Conservation (phyloP, 2,329 filamentous ascomycete genomes). For the Pyrenophora graminea region DNA sequence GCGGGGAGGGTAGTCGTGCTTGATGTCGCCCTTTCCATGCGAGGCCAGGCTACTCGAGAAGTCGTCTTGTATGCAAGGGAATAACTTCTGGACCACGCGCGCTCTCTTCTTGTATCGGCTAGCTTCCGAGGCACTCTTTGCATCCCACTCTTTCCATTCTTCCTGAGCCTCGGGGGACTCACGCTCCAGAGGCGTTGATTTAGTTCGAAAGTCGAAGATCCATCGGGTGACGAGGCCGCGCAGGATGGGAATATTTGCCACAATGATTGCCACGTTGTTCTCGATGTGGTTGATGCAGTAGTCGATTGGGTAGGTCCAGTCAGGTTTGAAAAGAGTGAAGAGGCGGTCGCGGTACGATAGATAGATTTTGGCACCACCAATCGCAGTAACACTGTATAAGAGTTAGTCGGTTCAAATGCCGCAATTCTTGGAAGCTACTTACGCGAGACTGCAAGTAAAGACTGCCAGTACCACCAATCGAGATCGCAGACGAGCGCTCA, state of each 20-base stretch:
- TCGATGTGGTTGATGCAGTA: slow-evolving; percentile 50
- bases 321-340: slow-evolving; percentile 39
- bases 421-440: slow-evolving; percentile 12
- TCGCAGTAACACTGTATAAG: slow-evolving; percentile 41
- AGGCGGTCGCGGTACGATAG: slow-evolving; percentile 48
- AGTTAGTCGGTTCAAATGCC: slow-evolving; percentile 3
- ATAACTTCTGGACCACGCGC: slow-evolving; percentile 36
- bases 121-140: slow-evolving; percentile 24
- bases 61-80: slow-evolving; percentile 44
- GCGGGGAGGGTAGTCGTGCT: slow-evolving; percentile 17
- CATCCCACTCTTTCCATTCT: slow-evolving; percentile 33
- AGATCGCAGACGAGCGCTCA: slow-evolving; percentile 46
- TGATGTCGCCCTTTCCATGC: slow-evolving; percentile 18
- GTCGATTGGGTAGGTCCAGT: slow-evolving; percentile 50
- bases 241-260: slow-evolving; percentile 48
- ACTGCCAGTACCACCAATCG: slow-evolving; percentile 46
- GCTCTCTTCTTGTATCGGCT: slow-evolving; percentile 24
- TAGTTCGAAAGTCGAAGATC: slow-evolving; percentile 46
- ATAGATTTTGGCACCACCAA: slow-evolving; percentile 48
- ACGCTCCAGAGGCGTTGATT: slow-evolving; percentile 39
- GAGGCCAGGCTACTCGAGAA: slow-evolving; percentile 42
- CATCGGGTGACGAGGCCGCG: slow-evolving; percentile 48
- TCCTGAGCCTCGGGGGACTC: slow-evolving; percentile 37
- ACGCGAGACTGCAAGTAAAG: slow-evolving; percentile 48
- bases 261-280: slow-evolving; percentile 49